phyloP scores from a whole-genome alignment of 768 basidiomycete species.

The Xerocomellus intermedius region DNA sequence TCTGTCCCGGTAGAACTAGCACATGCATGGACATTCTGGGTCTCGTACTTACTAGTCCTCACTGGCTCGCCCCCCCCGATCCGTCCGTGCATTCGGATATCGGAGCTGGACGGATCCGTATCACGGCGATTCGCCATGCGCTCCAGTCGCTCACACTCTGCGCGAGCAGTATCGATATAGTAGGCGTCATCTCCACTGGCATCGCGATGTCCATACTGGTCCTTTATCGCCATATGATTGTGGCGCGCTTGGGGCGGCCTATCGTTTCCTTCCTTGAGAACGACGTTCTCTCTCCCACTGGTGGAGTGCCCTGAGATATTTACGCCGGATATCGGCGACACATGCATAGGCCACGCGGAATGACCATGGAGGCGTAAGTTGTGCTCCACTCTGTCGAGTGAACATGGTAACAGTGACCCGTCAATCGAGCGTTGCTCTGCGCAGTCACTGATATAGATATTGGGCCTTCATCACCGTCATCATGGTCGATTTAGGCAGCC shows the following conservation, averaged over 20 bases:
- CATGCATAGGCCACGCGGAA: background rate
- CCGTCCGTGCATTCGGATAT: conserved; percentile 2
- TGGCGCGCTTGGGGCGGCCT: background rate
- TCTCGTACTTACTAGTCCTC: background rate
- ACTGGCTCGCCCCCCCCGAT: background rate
- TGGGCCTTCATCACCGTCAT: background rate
- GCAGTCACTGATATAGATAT: background rate
- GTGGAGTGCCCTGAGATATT: background rate
- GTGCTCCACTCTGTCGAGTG: background rate
- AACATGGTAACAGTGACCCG: background rate
- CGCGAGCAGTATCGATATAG: background rate
- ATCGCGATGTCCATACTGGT: background rate
- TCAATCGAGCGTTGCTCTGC: background rate
- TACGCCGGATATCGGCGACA: background rate
- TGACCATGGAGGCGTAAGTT: background rate
- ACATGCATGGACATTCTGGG: conserved; percentile 1
- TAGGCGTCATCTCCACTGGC: background rate
- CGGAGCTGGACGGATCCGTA: conserved; percentile 12
- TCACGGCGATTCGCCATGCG: background rate
- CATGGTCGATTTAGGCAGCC: background rate
- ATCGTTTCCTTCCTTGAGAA: background rate
- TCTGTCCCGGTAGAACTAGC: background rate
- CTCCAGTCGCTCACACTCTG: background rate
- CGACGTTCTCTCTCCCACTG: background rate
- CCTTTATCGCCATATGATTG: background rate